Evolutionary conservation across 371 early-diverging fungal species (phyloP).

Genomic region (Mortierella sp.): DNA sequence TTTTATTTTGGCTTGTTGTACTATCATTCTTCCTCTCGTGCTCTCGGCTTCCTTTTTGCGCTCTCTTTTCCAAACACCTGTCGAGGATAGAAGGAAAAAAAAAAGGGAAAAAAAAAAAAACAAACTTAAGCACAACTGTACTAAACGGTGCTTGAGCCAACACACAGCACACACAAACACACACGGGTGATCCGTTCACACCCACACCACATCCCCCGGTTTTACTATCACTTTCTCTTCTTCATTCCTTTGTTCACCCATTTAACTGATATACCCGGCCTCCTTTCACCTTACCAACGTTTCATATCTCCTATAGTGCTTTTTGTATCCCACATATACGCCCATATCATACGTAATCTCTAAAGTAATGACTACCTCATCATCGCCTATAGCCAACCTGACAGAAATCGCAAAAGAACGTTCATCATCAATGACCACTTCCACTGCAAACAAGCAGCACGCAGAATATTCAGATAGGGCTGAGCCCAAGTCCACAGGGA

Average conservation of each 20-base stretch:
- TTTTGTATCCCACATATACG: constrained; percentile 1
- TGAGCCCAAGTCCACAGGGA: constrained; percentile 34
- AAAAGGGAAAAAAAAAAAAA: too few relatives aligned
- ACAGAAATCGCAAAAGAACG: constrained; percentile 35
- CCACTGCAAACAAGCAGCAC: constrained; percentile 23
- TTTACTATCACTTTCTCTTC: background rate
- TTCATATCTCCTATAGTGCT: constrained; percentile 8
- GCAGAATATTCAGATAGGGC: constrained; percentile 32
- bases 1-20: constrained; percentile 4
- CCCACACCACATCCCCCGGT: background rate
- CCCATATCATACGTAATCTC: background rate
- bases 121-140: background rate
- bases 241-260: background rate
- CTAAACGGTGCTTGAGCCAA: constrained; percentile 30
- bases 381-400: constrained; percentile 35
- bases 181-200: constrained; percentile 19
- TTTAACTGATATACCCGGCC: constrained; percentile 6
- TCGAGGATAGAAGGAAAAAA: too few relatives aligned
- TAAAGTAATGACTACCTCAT: constrained; percentile 32
- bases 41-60: constrained; percentile 11
- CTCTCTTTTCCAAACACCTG: constrained; percentile 18
- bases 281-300: background rate
- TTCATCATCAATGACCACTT: constrained; percentile 25
- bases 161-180: constrained; percentile 8
- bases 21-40: constrained; percentile 13